These are phyloP conservation scores for Fraxinus quadrangulata DNA, from an alignment of 257 asterid species.

Conservation along the genomic window DNA sequence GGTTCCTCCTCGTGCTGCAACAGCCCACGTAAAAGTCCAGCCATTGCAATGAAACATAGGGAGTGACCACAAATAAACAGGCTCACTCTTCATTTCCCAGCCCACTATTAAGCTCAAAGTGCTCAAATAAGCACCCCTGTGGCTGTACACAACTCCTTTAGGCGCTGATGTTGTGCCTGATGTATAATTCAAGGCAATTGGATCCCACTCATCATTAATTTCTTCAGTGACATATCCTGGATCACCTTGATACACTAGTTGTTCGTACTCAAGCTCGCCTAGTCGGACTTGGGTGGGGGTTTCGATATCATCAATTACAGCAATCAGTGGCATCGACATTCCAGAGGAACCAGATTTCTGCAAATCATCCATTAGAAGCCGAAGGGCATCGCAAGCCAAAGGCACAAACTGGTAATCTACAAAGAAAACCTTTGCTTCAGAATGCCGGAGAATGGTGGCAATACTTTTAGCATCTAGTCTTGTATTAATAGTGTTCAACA, in stretches of 20 bases:
- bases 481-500: constrained; percentile 73
- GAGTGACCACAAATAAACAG: constrained; percentile 87
- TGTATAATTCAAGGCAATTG: constrained; percentile 77
- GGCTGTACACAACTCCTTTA: constrained; percentile 87
- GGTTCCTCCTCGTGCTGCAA: constrained; percentile 90
- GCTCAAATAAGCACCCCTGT: constrained; percentile 79
- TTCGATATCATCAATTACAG: constrained; percentile 63
- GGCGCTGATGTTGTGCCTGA: constrained; percentile 92
- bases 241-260: constrained; percentile 43
- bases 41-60: constrained; percentile 98
- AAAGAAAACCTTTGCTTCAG: constrained; percentile 69
- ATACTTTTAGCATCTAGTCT: constrained; percentile 65
- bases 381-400: constrained; percentile 54
- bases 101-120: constrained; percentile 65
- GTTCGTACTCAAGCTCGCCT: constrained; percentile 69
- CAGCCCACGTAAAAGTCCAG: constrained; percentile 94
- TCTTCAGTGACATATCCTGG: constrained; percentile 41
- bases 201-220: constrained; percentile 71
- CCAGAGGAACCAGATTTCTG: constrained; percentile 17
- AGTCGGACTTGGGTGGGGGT: constrained; percentile 54
- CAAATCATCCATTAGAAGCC: constrained; percentile 31
- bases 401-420: constrained; percentile 58
- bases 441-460: constrained; percentile 67
- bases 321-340: constrained; percentile 46
- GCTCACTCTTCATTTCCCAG: constrained; percentile 76